A percentile compares a stretch with the other conserved stretches of the same genome.
phyloP scores from a whole-genome alignment of 2,329 filamentous ascomycete genomes.

The Penicillium sp. region DNA sequence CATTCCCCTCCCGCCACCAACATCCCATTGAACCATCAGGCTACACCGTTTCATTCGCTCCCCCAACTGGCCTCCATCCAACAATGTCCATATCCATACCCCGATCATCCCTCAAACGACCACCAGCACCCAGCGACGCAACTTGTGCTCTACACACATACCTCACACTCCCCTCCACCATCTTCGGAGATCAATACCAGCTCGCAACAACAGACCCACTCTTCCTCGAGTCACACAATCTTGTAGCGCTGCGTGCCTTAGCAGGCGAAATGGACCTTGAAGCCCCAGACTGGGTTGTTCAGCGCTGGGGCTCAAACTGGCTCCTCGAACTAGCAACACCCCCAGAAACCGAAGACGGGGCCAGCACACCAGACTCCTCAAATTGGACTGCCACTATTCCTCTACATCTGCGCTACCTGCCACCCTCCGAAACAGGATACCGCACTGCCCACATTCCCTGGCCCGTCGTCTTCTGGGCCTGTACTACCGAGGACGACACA shows the following conservation, averaged over 20 bases:
- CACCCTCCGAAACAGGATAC: conserved; percentile 58
- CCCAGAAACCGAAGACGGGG: neutral
- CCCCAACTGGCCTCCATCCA: conserved; percentile 79
- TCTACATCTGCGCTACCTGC: conserved; percentile 79
- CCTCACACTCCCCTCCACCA: conserved; percentile 72
- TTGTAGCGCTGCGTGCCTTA: conserved; percentile 65
- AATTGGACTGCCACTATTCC: conserved; percentile 58
- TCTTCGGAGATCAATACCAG: conserved; percentile 89
- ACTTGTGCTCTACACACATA: conserved; percentile 74
- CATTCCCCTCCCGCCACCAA: conserved; percentile 78
- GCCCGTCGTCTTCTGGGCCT: conserved; percentile 89
- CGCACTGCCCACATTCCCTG: conserved; percentile 64
- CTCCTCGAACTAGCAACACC: conserved; percentile 71
- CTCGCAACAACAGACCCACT: conserved; percentile 58
- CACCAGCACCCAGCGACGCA: conserved; percentile 47
- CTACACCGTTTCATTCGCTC: conserved; percentile 64
- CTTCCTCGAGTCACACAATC: conserved; percentile 77
- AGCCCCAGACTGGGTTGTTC: conserved; percentile 76
- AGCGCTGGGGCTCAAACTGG: conserved; percentile 74
- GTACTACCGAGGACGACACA: conserved; percentile 56
- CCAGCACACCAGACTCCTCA: conserved; percentile 4
- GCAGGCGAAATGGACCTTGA: conserved; percentile 83
- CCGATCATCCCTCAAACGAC: conserved; percentile 48
- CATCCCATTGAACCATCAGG: conserved; percentile 48
- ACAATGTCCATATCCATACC: conserved; percentile 68